Conservation (phyloP, 768 basidiomycete species). For the Cytidiella melzeri region DNA sequence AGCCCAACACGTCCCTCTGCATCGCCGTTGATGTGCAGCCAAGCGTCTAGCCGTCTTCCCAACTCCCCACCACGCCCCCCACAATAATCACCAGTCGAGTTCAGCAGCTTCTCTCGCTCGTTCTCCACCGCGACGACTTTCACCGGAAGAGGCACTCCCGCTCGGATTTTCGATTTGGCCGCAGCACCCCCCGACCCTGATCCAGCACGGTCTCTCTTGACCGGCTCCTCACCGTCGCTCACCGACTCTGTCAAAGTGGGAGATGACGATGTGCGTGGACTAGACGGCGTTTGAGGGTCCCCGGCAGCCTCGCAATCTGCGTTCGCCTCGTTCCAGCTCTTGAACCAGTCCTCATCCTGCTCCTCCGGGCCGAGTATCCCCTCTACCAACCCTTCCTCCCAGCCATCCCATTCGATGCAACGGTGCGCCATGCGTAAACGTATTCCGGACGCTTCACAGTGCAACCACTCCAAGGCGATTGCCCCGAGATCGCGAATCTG, state of each 20-base stretch:
- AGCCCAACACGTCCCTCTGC: conserved; percentile 23
- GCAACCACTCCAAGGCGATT: conserved; percentile 65
- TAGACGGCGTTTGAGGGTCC: not conserved
- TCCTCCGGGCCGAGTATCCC: conserved; percentile 72
- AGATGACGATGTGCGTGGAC: conserved; percentile 12
- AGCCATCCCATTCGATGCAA: conserved; percentile 84
- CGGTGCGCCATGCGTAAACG: conserved; percentile 73
- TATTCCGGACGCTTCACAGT: conserved; percentile 60
- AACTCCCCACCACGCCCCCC: conserved; percentile 77
- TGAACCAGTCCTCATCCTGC: conserved; percentile 67
- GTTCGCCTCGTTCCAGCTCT: conserved; percentile 30
- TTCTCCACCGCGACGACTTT: conserved; percentile 47
- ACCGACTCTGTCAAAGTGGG: conserved; percentile 15
- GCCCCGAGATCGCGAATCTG: conserved; percentile 30
- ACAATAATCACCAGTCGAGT: conserved; percentile 69
- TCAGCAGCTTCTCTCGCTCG: conserved; percentile 65
- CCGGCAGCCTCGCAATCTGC: not conserved
- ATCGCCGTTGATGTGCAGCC: conserved; percentile 38
- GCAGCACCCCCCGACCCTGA: conserved; percentile 1
- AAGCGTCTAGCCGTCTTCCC: conserved; percentile 68
- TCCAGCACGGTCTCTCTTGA: conserved; percentile 5
- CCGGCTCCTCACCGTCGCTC: conserved; percentile 10
- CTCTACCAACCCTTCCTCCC: conserved; percentile 80
- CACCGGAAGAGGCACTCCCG: conserved; percentile 41
- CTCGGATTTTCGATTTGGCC: conserved; percentile 30